Percentiles rank a stretch among this genome's conserved stretches.
These are phyloP conservation scores for Spirogloea muscicola DNA, from an alignment of 139 green algal genomes.

Conservation along the genomic window DNA sequence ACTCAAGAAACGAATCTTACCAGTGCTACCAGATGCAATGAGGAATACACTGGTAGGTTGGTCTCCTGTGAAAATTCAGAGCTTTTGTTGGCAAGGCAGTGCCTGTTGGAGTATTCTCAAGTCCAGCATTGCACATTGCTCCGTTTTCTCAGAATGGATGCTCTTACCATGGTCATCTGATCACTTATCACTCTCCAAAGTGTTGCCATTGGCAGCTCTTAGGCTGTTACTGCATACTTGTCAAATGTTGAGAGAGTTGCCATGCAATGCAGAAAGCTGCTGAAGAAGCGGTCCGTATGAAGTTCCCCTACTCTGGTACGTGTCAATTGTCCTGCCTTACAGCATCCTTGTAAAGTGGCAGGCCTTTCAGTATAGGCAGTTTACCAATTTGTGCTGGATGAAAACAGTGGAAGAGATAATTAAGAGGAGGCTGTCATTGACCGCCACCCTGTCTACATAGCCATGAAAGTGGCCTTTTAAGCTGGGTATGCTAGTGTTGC, in stretches of 20 bases:
- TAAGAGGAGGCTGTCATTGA: background rate
- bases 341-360: background rate
- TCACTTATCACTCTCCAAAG: no score
- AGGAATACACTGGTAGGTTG: no score
- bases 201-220: no score
- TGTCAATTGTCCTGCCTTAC: background rate
- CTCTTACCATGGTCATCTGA: no score
- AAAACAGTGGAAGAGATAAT: background rate
- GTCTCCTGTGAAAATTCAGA: background rate
- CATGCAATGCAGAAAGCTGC: slow-evolving; percentile 10
- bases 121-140: background rate
- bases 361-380: background rate
- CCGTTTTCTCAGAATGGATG: background rate
- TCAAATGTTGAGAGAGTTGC: no score
- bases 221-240: background rate
- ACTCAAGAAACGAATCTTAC: no score
- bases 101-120: background rate
- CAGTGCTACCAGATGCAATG: no score
- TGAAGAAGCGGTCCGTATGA: slow-evolving; percentile 26
- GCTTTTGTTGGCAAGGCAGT: background rate
- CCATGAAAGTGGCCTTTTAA: background rate
- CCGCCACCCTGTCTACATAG: no score
- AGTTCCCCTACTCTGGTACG: slow-evolving; percentile 31
- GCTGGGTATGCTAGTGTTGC: background rate
- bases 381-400: background rate